Conservation (phyloP, 495 filamentous ascomycete genomes). For the Antarctomyces pellizariae region DNA sequence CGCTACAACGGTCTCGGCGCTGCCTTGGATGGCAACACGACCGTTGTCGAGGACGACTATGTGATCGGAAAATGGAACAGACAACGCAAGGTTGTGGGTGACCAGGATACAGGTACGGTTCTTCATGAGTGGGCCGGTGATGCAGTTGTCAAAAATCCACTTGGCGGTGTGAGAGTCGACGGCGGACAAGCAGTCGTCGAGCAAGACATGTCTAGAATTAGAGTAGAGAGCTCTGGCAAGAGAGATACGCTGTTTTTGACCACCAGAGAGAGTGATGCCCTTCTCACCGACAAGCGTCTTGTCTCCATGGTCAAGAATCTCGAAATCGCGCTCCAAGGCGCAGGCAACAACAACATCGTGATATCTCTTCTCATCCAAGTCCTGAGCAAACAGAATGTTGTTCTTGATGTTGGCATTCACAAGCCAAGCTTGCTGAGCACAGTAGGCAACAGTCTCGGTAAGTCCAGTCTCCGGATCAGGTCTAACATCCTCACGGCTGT, state of each 20-base stretch:
- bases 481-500: slow-evolving; percentile 60
- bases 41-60: slow-evolving; percentile 81
- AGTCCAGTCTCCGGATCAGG: slow-evolving; percentile 67
- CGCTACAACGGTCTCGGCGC: slow-evolving; percentile 48
- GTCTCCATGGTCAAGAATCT: slow-evolving; percentile 82
- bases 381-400: slow-evolving; percentile 82
- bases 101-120: slow-evolving; percentile 83
- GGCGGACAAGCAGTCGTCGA: slow-evolving; percentile 92
- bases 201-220: slow-evolving; percentile 65
- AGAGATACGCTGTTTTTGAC: slow-evolving; percentile 95
- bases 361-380: slow-evolving; percentile 66
- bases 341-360: slow-evolving; percentile 74
- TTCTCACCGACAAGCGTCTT: slow-evolving; percentile 92
- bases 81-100: slow-evolving; percentile 82
- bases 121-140: slow-evolving; percentile 76
- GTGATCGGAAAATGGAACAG: slow-evolving; percentile 51
- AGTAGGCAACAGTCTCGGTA: slow-evolving; percentile 84
- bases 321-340: slow-evolving; percentile 76
- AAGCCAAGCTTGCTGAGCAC: slow-evolving; percentile 94
- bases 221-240: slow-evolving; percentile 86
- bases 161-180: slow-evolving; percentile 98
- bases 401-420: slow-evolving; percentile 91
- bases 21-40: slow-evolving; percentile 50
- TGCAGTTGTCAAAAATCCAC: slow-evolving; percentile 88
- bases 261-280: slow-evolving; percentile 87